These are phyloP conservation scores for Solanum microdontum DNA, from an alignment of 257 asterid species.

Conservation along the genomic window DNA sequence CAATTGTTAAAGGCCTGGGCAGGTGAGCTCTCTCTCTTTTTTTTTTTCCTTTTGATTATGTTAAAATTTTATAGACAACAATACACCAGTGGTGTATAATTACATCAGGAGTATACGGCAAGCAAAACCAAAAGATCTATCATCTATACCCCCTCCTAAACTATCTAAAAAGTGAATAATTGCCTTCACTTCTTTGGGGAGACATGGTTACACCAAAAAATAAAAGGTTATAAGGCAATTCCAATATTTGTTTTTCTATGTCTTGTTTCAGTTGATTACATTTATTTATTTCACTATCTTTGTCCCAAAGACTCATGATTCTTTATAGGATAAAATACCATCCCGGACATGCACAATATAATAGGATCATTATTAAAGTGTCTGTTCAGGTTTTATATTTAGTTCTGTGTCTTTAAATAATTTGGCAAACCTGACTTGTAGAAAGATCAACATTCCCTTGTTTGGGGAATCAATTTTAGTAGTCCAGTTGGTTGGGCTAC, in stretches of 20 bases:
- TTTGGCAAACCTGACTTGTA: background rate
- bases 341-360: background rate
- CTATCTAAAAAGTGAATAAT: background rate
- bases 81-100: background rate
- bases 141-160: background rate
- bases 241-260: background rate
- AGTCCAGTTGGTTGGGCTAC: background rate
- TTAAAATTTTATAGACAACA: background rate
- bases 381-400: background rate
- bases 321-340: background rate
- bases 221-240: background rate
- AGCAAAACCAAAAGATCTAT: background rate
- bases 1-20: slow-evolving; percentile 54
- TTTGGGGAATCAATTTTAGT: background rate
- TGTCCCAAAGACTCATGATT: background rate
- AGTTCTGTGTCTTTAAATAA: background rate
- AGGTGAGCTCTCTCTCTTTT: slow-evolving; percentile 27
- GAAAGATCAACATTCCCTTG: background rate
- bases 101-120: background rate
- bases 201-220: background rate
- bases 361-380: background rate
- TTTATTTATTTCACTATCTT: background rate
- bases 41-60: background rate
- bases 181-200: background rate
- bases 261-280: background rate